A percentile compares a stretch with the other conserved stretches of the same genome.
These are phyloP conservation scores for Rhizoctonia solani DNA, from an alignment of 1,284 basidiomycete species.

Conservation along the genomic window DNA sequence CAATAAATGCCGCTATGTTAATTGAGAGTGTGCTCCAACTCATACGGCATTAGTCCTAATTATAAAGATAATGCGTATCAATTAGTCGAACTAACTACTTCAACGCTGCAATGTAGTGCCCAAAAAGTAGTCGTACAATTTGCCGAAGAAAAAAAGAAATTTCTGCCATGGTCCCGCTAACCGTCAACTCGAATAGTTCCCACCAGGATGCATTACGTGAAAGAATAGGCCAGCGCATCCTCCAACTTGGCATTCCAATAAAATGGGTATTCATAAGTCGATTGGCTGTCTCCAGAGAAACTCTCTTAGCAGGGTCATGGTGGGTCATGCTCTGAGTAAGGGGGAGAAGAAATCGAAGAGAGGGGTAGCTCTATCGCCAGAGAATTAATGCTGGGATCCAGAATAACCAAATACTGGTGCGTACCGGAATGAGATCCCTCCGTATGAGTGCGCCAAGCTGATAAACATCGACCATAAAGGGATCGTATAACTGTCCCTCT, in stretches of 20 bases:
- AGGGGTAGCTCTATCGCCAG: background rate
- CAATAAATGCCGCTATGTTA: no score
- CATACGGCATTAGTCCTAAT: no score
- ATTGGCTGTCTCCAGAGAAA: background rate
- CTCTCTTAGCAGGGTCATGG: background rate
- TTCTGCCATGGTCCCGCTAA: no score
- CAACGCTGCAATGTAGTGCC: no score
- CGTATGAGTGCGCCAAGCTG: background rate
- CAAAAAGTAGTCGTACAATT: no score
- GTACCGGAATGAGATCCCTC: conserved; percentile 1
- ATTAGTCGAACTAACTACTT: no score
- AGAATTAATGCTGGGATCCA: background rate
- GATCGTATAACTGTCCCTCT: background rate
- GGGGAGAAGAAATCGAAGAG: conserved; percentile 7
- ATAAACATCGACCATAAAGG: background rate
- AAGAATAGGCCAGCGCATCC: background rate
- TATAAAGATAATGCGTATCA: no score
- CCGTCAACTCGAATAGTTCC: no score
- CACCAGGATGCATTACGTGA: background rate
- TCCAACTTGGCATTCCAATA: background rate
- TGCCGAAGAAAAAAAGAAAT: no score
- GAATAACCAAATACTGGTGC: background rate
- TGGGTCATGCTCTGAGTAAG: background rate
- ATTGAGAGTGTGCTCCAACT: no score
- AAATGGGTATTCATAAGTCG: background rate